Conservation (phyloP, 371 early-diverging fungal genomes). For the Batrachochytrium dendrobatidis region DNA sequence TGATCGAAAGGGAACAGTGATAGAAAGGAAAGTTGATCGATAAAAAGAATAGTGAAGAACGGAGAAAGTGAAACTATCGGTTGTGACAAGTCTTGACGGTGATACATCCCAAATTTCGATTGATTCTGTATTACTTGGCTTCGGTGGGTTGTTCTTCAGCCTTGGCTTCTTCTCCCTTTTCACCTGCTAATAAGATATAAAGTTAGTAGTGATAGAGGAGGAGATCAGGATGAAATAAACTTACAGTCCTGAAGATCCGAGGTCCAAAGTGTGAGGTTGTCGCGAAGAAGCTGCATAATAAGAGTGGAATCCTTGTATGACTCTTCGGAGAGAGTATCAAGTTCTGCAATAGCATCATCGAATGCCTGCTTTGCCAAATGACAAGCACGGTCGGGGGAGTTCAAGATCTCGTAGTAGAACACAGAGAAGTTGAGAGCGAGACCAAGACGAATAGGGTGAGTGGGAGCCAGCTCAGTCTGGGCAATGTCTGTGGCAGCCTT, state of each 20-base stretch:
- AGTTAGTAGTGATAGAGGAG: not conserved
- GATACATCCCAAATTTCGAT: too few species aligned
- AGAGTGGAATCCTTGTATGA: conserved; percentile 99
- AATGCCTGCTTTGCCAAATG: conserved; percentile 98
- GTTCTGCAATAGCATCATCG: conserved; percentile 99
- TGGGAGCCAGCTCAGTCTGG: conserved; percentile 86
- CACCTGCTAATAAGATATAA: conserved; percentile 20
- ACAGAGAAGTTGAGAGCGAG: conserved; percentile 99
- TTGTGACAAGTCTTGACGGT: not conserved
- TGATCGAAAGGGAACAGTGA: too few species aligned
- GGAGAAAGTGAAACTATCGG: not conserved
- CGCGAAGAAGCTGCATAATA: conserved; percentile 99
- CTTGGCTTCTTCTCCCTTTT: conserved; percentile 43
- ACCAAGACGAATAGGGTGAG: conserved; percentile 99
- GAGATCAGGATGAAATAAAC: not conserved
- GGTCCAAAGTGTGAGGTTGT: conserved; percentile 99
- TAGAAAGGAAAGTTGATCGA: too few species aligned
- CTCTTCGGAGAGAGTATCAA: conserved; percentile 98
- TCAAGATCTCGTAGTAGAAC: conserved; percentile 99
- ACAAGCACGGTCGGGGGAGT: conserved; percentile 98
- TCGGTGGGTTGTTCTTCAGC: conserved; percentile 43
- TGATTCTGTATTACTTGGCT: conserved; percentile 20
- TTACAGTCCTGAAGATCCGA: conserved; percentile 86
- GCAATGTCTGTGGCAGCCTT: conserved; percentile 94
- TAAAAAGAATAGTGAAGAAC: not conserved